phyloP scores from a whole-genome alignment of 208 protist species.

The Trypanosoma brucei region DNA sequence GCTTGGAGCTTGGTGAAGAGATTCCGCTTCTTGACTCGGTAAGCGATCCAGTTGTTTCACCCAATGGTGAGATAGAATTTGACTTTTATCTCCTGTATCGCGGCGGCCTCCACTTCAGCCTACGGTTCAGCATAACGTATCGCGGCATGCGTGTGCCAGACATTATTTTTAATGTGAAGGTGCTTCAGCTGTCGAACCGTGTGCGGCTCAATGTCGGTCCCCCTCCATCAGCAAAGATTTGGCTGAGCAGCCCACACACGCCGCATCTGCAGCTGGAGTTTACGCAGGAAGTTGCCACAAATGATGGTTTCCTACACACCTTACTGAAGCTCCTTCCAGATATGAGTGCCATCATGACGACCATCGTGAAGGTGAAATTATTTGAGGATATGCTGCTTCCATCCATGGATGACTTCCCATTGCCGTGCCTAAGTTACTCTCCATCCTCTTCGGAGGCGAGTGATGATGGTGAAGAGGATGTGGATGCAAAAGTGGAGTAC shows the following conservation, averaged over 20 bases:
- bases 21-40: slow-evolving; percentile 71
- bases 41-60: slow-evolving; percentile 39
- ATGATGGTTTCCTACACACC: slow-evolving; percentile 61
- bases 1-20: slow-evolving; percentile 66
- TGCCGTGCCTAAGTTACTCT: slow-evolving; percentile 31
- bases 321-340: slow-evolving; percentile 69
- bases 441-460: slow-evolving; percentile 13
- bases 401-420: slow-evolving; percentile 80
- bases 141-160: slow-evolving; percentile 60
- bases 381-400: slow-evolving; percentile 86
- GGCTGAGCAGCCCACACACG: slow-evolving; percentile 44
- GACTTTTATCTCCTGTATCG: slow-evolving; percentile 86
- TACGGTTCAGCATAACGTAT: slow-evolving; percentile 66
- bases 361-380: slow-evolving; percentile 60
- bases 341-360: slow-evolving; percentile 59
- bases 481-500: background rate
- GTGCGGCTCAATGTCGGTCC: slow-evolving; percentile 68
- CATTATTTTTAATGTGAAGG: slow-evolving; percentile 68
- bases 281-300: slow-evolving; percentile 68
- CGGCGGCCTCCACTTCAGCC: slow-evolving; percentile 59
- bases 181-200: slow-evolving; percentile 71
- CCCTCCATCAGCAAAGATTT: slow-evolving; percentile 74
- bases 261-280: slow-evolving; percentile 75
- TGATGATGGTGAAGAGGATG: background rate
- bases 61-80: slow-evolving; percentile 67